Evolutionary conservation across 441 rosid species (phyloP), one percentile per base, ranked within the genome.

Genomic region (Pelargonium fulgidum): DNA sequence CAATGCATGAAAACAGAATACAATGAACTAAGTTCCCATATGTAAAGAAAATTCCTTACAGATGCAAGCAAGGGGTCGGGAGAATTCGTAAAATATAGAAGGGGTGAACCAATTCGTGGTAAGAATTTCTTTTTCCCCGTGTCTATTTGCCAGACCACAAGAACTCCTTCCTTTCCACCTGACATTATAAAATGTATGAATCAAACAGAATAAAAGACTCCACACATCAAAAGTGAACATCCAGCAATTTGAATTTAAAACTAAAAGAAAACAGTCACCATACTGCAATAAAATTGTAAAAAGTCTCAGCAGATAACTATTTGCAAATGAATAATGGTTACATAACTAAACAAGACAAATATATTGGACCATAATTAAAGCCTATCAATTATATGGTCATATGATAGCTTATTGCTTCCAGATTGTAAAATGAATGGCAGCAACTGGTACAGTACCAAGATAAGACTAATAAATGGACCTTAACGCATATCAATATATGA

Each of bases 91-190:
- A 83, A 88, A 78, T 84, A 87, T 68, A 88, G 67, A 66, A 95
- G 90, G 56, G 99, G 97, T 74, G 97, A 89, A 26, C 97, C 98
- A 36, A 95, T 89, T 65, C 98, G 83, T 33, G 99, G 99, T 75
- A 95, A 79, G 69, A 87, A 92, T 56, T 90, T 92, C 89, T 95
- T 92, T 86, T 89, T 92, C 81, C 99, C 97, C 0, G 98, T 86
- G 76, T 92, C 98, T 70, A 95, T 75, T 78, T 89, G 98, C 97
- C 99, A 95, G 75, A 92, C 98, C 56, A 95, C 99, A 73, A 95
- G 92, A 68, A 92, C 99, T 48, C 99, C 99, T 87, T 95, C 99
- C 73, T 81, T 88, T 72, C 99, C 99, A 76, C 99, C 99, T 92
- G 66, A n/a, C 36, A 64, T 13, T 13, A 14, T 33, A 39, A 29